Evolutionary conservation across 768 basidiomycete genomes (phyloP).

Genomic region (Trametes maxima): DNA sequence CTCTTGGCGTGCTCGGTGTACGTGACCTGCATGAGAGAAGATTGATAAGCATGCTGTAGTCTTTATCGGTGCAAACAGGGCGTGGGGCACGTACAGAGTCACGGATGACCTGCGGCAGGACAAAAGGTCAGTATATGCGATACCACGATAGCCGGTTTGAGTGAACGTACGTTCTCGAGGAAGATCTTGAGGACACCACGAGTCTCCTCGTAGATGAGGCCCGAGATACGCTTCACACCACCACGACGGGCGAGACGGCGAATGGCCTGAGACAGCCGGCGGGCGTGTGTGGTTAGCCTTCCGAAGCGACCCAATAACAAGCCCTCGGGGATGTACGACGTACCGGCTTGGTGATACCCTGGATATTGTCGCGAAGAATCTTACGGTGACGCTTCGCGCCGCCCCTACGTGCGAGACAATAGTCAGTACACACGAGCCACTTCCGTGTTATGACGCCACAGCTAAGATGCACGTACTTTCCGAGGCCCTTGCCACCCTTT

Average conservation of each 20-base stretch:
- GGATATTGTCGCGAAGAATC: conserved; percentile 85
- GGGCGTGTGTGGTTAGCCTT: not conserved
- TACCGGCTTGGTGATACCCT: conserved; percentile 66
- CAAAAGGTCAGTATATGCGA: not conserved
- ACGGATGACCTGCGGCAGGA: conserved; percentile 48
- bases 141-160: not conserved
- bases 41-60: conserved; percentile 1
- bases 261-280: conserved; percentile 50
- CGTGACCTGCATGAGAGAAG: conserved; percentile 42
- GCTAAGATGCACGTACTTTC: conserved; percentile 35
- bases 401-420: conserved; percentile 60
- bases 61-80: not conserved
- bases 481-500: conserved; percentile 81
- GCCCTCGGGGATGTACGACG: conserved; percentile 8
- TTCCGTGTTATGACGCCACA: not conserved
- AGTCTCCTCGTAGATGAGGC: conserved; percentile 96
- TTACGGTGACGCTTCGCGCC: conserved; percentile 96
- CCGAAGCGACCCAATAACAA: not conserved
- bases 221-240: conserved; percentile 95
- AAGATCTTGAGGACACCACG: conserved; percentile 94
- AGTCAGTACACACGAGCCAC: conserved; percentile 27
- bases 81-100: conserved; percentile 49
- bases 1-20: conserved; percentile 74
- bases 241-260: conserved; percentile 96
- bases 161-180: conserved; percentile 74